These are phyloP conservation scores for Capronia coronata DNA, from an alignment of 2,329 filamentous ascomycete genomes.

Conservation along the genomic window DNA sequence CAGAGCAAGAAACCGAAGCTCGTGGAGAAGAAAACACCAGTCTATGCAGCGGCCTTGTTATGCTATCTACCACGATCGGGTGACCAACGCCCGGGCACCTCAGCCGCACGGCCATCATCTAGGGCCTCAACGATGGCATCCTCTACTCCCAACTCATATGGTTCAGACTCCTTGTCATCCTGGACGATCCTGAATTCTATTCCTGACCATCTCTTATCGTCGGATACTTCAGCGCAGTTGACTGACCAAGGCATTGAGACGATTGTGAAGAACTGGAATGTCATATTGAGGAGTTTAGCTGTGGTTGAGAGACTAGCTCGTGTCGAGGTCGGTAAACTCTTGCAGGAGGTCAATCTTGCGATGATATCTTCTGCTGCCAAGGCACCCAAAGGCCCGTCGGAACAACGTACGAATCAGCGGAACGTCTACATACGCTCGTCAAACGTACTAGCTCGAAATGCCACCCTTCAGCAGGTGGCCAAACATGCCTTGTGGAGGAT, in stretches of 20 bases:
- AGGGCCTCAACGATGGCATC: slow-evolving; percentile 16
- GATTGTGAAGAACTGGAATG: slow-evolving; percentile 54
- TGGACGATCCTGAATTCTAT: slow-evolving; percentile 29
- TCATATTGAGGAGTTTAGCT: slow-evolving; percentile 51
- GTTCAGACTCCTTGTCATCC: slow-evolving; percentile 27
- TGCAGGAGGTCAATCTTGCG: slow-evolving; percentile 44
- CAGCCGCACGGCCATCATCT: slow-evolving; percentile 15
- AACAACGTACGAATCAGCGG: slow-evolving; percentile 45
- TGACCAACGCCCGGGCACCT: slow-evolving; percentile 23
- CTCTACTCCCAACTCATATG: slow-evolving; percentile 24
- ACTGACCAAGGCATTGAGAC: slow-evolving; percentile 50
- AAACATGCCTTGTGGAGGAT: slow-evolving; percentile 46
- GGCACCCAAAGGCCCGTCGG: slow-evolving; percentile 41
- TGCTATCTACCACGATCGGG: slow-evolving; percentile 46
- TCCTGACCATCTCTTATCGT: slow-evolving; percentile 24
- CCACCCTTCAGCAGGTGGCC: slow-evolving; percentile 40
- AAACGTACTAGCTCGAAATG: slow-evolving; percentile 42
- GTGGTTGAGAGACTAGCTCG: slow-evolving; percentile 48
- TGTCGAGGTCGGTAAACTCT: slow-evolving; percentile 45
- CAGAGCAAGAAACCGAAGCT: slow-evolving; percentile 40
- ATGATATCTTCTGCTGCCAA: slow-evolving; percentile 33
- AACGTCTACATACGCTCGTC: slow-evolving; percentile 44
- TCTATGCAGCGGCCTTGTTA: slow-evolving; percentile 54
- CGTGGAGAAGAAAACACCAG: slow-evolving; percentile 50
- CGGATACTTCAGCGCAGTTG: slow-evolving; percentile 13